Evolutionary conservation across 2,329 filamentous ascomycete species (phyloP).

Genomic region (Chaetomiaceae sp.): DNA sequence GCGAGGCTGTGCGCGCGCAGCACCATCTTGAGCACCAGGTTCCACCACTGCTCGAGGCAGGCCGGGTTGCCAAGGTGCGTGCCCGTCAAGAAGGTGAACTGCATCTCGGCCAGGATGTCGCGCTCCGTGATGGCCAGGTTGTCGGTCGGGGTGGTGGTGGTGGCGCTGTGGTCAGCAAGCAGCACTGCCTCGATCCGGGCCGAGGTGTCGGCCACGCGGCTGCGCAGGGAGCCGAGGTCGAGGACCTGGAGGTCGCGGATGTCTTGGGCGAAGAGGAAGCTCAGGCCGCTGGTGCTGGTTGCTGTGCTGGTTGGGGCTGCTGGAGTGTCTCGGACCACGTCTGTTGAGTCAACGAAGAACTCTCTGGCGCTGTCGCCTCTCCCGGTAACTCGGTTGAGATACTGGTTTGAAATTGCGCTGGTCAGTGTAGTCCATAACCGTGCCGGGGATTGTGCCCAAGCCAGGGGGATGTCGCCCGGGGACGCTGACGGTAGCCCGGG

Average conservation of each 20-base stretch:
- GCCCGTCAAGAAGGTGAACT: slow-evolving; percentile 54
- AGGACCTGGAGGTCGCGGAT: slow-evolving; percentile 36
- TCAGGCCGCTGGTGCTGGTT: slow-evolving; percentile 26
- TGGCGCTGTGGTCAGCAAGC: too few species aligned
- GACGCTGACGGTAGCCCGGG: not conserved
- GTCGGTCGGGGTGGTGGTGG: too few species aligned
- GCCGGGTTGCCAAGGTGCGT: slow-evolving; percentile 52
- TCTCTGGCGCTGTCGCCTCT: slow-evolving; percentile 31
- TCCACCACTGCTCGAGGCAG: slow-evolving; percentile 58
- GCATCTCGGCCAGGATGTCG: slow-evolving; percentile 53
- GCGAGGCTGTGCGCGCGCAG: slow-evolving; percentile 46
- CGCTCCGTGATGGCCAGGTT: slow-evolving; percentile 28
- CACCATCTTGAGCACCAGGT: slow-evolving; percentile 45
- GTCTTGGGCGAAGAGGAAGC: slow-evolving; percentile 43
- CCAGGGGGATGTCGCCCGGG: not conserved
- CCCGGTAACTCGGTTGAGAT: slow-evolving; percentile 44
- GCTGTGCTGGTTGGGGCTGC: slow-evolving; percentile 31
- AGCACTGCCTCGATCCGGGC: slow-evolving; percentile 40
- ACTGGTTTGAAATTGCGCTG: slow-evolving; percentile 37
- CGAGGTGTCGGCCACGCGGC: slow-evolving; percentile 41
- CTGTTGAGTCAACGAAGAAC: slow-evolving; percentile 50
- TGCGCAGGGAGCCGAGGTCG: slow-evolving; percentile 21
- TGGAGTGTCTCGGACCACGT: slow-evolving; percentile 45
- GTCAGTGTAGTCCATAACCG: slow-evolving; percentile 49
- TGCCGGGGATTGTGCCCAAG: slow-evolving; percentile 19